A percentile compares a stretch with the other conserved stretches of the same genome.
phyloP scores from a whole-genome alignment of 139 green algal genomes.

The Volvox reticuliferus region DNA sequence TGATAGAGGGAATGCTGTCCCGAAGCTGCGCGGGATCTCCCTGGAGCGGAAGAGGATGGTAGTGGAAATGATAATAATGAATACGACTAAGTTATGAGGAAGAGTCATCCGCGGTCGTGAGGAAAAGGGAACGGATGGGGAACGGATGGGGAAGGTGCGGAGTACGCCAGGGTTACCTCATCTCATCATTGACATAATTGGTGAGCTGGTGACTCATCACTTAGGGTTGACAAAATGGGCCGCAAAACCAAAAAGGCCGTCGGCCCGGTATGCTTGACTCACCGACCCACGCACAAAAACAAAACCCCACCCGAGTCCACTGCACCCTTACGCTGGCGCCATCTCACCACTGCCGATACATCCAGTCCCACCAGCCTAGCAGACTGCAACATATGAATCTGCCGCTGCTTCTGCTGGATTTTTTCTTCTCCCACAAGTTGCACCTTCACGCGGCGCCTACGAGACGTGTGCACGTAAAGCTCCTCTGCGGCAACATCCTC shows the following conservation, averaged over 20 bases:
- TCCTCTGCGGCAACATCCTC: constrained; percentile 50
- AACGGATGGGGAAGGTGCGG: not conserved
- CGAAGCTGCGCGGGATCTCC: constrained; percentile 49
- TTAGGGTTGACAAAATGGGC: too few species aligned
- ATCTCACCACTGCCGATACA: constrained; percentile 65
- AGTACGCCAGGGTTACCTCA: too few species aligned
- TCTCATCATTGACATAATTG: too few species aligned
- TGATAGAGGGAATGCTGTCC: constrained; percentile 48
- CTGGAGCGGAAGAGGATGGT: constrained; percentile 23
- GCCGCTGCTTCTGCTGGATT: constrained; percentile 64
- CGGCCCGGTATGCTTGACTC: too few species aligned
- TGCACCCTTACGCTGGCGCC: too few species aligned
- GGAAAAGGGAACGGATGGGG: not conserved
- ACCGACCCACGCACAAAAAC: too few species aligned
- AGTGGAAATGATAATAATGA: too few species aligned
- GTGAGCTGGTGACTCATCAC: too few species aligned
- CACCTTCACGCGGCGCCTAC: constrained; percentile 64
- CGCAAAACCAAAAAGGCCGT: too few species aligned
- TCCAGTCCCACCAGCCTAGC: constrained; percentile 61
- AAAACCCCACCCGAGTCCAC: too few species aligned
- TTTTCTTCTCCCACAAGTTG: constrained; percentile 78
- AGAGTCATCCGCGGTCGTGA: too few species aligned
- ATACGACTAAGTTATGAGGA: too few species aligned
- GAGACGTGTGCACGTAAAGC: constrained; percentile 63
- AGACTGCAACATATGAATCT: constrained; percentile 55